Percentiles rank a stretch among this genome's conserved stretches.
Conservation (phyloP, 2,329 filamentous ascomycete species). For the Beauveria sp. region DNA sequence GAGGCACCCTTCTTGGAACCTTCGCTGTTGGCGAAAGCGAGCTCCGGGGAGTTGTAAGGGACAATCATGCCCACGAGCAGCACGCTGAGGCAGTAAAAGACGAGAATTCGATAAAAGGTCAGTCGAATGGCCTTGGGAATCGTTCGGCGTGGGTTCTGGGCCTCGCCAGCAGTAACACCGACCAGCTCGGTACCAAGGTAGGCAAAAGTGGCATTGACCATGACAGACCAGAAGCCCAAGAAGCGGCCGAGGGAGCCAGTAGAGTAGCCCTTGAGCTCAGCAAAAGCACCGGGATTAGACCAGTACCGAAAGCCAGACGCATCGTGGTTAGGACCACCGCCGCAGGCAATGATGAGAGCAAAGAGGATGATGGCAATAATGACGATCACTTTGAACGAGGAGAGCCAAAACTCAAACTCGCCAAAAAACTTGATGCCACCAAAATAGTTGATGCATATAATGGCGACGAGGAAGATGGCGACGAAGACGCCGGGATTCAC, state of each 20-base stretch:
- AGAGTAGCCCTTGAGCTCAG: slow-evolving; percentile 18
- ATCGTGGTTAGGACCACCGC: slow-evolving; percentile 57
- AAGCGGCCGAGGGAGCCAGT: slow-evolving; percentile 39
- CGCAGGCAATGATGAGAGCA: slow-evolving; percentile 54
- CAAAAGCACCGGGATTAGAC: slow-evolving; percentile 47
- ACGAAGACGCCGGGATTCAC: slow-evolving; percentile 78
- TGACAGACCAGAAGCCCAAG: slow-evolving; percentile 59
- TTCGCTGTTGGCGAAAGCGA: slow-evolving; percentile 48
- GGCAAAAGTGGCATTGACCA: slow-evolving; percentile 72
- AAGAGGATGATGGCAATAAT: slow-evolving; percentile 60
- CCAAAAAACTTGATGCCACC: slow-evolving; percentile 59
- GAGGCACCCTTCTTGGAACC: slow-evolving; percentile 24
- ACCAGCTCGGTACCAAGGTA: slow-evolving; percentile 72
- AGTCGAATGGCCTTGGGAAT: slow-evolving; percentile 72
- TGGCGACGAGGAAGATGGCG: slow-evolving; percentile 56
- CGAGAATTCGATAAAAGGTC: slow-evolving; percentile 72
- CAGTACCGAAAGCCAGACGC: slow-evolving; percentile 60
- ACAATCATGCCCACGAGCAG: slow-evolving; percentile 71
- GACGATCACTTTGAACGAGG: slow-evolving; percentile 60
- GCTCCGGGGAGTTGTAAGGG: slow-evolving; percentile 56
- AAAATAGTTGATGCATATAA: slow-evolving; percentile 57
- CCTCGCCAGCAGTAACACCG: slow-evolving; percentile 71
- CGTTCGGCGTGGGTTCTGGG: slow-evolving; percentile 69
- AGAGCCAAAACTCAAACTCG: slow-evolving; percentile 56
- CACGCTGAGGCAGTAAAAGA: slow-evolving; percentile 72